These are phyloP conservation scores for Paulownia fortunei DNA, from an alignment of 257 asterid genomes.

Conservation along the genomic window DNA sequence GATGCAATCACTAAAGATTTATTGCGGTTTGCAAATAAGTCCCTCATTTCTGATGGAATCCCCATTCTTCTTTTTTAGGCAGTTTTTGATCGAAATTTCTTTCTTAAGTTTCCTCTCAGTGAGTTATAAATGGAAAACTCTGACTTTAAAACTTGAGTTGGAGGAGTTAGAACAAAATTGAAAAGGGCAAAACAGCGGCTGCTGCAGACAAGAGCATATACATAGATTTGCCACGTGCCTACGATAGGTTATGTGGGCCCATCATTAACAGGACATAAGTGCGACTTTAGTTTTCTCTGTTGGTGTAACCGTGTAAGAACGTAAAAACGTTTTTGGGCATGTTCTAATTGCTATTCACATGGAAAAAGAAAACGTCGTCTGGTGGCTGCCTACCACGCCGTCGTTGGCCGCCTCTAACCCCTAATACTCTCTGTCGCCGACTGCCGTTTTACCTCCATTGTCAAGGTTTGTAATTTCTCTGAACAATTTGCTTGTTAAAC, in stretches of 20 bases:
- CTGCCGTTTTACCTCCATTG: slow-evolving; percentile 15
- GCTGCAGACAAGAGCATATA: neutral
- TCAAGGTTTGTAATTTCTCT: slow-evolving; percentile 1
- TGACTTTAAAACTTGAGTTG: neutral
- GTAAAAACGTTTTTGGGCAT: neutral
- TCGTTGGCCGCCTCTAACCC: slow-evolving; percentile 15
- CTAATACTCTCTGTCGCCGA: neutral
- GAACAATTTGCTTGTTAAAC: neutral
- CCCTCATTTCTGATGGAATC: slow-evolving; percentile 25
- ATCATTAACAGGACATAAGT: neutral
- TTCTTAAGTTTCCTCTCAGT: neutral
- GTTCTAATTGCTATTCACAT: neutral
- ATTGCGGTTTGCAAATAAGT: slow-evolving; percentile 19
- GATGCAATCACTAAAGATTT: slow-evolving; percentile 38
- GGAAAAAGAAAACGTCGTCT: neutral
- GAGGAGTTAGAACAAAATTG: neutral
- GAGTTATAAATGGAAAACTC: neutral
- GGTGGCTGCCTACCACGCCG: neutral
- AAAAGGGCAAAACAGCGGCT: neutral
- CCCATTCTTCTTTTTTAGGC: neutral
- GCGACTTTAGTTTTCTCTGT: slow-evolving; percentile 7
- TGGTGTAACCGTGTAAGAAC: neutral
- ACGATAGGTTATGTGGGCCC: neutral
- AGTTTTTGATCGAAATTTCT: neutral
- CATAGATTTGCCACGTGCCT: neutral